Evolutionary conservation across 805 yeast genomes (phyloP), one percentile per base, ranked within the genome.

Genomic region (Cyberlindnera japonica): DNA sequence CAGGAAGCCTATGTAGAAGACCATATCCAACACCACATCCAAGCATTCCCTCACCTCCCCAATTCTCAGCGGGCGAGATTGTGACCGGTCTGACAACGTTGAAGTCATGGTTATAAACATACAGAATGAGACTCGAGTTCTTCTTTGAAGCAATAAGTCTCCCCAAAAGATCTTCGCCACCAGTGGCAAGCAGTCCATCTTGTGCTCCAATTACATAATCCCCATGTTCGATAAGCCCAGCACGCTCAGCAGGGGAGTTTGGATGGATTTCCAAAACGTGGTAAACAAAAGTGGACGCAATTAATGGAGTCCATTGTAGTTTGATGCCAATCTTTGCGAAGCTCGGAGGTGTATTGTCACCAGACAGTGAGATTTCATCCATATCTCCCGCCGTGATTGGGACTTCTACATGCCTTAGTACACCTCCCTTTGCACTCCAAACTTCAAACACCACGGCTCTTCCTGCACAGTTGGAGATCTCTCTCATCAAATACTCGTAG

Each of bases 1-100:
- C 77, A 1, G 98, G 96, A n/a, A 86, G 63, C 45, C 93, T 68
- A 58, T 91, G 98, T 37, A 91, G 66, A 37, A 84, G 71, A 0
- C 99, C 99, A 54, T 89, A 90, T 0, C 97, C 98, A 15, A 91
- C 95, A 49, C 90, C 95, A 64, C 96, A 89, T 2, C 99, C 99
- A 26, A 91, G 64, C 26, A 88, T 68, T 1, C 96, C 95, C 48
- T 68, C 74, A 13, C 90, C 88, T n/a, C 89, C 87, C 88, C 93
- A 85, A 14, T 66, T 61, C n/a, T 73, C 71, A n/a, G 73, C 66
- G 3, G 87, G 83, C 39, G 75, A 68, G n/a, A 90, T 86, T 0
- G 85, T 79, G 4, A 91, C 90, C 0, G 96, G 95, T 51, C 99
- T 74, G 28, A 88, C 81, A 12, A 83, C 72, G 57, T 91, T 93